Evolutionary conservation across 2,329 filamentous ascomycete species (phyloP), one percentile per base, ranked within the genome.

Genomic region (Sporothrix variecibatus): DNA sequence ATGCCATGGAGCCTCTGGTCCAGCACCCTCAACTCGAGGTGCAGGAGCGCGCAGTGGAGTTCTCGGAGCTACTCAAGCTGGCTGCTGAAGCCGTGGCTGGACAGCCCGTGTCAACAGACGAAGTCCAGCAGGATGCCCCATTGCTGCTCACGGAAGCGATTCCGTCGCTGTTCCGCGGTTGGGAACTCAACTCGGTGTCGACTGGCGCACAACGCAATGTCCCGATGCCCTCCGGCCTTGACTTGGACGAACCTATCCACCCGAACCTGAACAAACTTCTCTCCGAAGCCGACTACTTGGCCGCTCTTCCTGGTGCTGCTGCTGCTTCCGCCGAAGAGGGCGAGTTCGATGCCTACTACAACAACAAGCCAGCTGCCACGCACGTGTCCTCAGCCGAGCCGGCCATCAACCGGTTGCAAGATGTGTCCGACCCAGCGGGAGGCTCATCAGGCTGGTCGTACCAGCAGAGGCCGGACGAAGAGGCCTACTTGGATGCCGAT

Each of bases 171-270:
- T 98, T 98, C 81, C 86, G 88, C 6, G 94, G 95, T 0, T 90
- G 93, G 83, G 95, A 98, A 77, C 86, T 99, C 49, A 98, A 98
- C 77, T 97, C 96, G 0, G 95, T 99, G 11, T 94, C 96, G 1
- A 81, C 85, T 3, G 91, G 90, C 62, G 95, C 96, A 3, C 94
- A 98, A 80, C 89, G 87, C 71, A 97, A 97, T 79, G 95, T 99
- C 0, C 94, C 95, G 1, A 79, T 93, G 20, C 94, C 94, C 0
- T 86, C 89, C 7, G 91, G 89, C 2, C 85, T 99, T 6, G 92
- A 96, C 79, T 86, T 98, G 5, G 92, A 97, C 78, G 88, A 91
- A 70, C 90, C 93, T 0, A 95, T 99, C 76, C 96, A 97, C 79
- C 83, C 89, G 7, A 91, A 93, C 78, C 85, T 98, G 7, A 86